Evolutionary conservation across 257 asterid genomes (phyloP).

Genomic region (Oldenlandia corymbosa): DNA sequence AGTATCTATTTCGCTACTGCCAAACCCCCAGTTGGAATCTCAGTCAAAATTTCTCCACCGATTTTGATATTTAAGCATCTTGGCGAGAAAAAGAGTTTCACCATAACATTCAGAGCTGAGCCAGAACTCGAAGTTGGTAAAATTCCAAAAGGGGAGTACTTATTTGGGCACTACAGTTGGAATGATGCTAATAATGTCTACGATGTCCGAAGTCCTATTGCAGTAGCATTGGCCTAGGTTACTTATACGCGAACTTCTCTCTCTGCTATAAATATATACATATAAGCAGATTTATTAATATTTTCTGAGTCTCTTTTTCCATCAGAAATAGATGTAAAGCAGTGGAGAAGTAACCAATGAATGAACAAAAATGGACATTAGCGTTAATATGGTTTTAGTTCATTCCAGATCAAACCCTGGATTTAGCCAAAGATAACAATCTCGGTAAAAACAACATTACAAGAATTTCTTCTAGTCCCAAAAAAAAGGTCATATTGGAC

Average conservation of each 20-base stretch:
- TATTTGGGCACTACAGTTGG: slow-evolving; percentile 42
- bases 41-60: slow-evolving; percentile 51
- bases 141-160: slow-evolving; percentile 16
- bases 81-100: slow-evolving; percentile 57
- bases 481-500: too few relatives aligned
- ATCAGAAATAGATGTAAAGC: not conserved
- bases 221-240: slow-evolving; percentile 32
- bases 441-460: too few relatives aligned
- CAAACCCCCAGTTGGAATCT: slow-evolving; percentile 64
- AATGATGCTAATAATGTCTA: slow-evolving; percentile 30
- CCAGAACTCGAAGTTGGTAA: slow-evolving; percentile 3
- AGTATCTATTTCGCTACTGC: slow-evolving; percentile 49
- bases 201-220: slow-evolving; percentile 41
- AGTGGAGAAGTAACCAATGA: too few relatives aligned
- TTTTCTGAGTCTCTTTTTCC: not conserved
- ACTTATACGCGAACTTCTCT: not conserved
- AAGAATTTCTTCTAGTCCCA: too few relatives aligned
- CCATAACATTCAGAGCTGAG: slow-evolving; percentile 44
- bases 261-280: not conserved
- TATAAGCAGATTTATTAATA: not conserved
- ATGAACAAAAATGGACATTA: too few relatives aligned
- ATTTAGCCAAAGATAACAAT: too few relatives aligned
- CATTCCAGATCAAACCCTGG: too few relatives aligned
- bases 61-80: slow-evolving; percentile 37
- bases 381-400: too few relatives aligned